A percentile compares a stretch with the other conserved stretches of the same genome.
These are phyloP conservation scores for Gamarada debralockiae DNA, from an alignment of 495 filamentous ascomycete genomes.

Conservation along the genomic window DNA sequence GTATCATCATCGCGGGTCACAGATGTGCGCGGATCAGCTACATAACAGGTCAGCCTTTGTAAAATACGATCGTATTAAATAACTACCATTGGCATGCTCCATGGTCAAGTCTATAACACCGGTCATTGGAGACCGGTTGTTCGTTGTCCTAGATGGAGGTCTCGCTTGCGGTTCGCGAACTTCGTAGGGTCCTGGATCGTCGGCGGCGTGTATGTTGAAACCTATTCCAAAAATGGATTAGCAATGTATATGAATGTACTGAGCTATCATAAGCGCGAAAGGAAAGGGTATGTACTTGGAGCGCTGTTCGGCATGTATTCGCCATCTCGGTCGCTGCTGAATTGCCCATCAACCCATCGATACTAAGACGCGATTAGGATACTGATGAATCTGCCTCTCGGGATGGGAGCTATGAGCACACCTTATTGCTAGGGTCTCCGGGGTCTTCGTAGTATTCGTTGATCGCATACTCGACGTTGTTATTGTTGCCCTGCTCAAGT, in stretches of 20 bases:
- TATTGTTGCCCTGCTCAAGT: constrained; percentile 33
- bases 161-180: constrained; percentile 44
- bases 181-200: constrained; percentile 37
- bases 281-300: no score
- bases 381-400: neutral
- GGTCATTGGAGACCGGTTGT: constrained; percentile 42
- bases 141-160: constrained; percentile 63
- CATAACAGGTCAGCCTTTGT: constrained; percentile 18
- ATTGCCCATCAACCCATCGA: constrained; percentile 44
- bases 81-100: constrained; percentile 29
- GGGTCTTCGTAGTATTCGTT: constrained; percentile 42
- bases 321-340: constrained; percentile 42
- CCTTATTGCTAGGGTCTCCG: constrained; percentile 1
- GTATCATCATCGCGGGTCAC: constrained; percentile 50
- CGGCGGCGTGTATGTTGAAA: constrained; percentile 53
- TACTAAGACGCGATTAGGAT: constrained; percentile 23
- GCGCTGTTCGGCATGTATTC: constrained; percentile 5
- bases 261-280: no score
- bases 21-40: constrained; percentile 39
- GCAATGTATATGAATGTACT: neutral
- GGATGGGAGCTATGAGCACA: neutral
- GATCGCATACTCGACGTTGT: constrained; percentile 37
- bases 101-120: constrained; percentile 34
- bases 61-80: constrained; percentile 1
- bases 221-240: constrained; percentile 37